phyloP scores from a whole-genome alignment of 2,329 filamentous ascomycete genomes.

The Penicillium griseofulvum region DNA sequence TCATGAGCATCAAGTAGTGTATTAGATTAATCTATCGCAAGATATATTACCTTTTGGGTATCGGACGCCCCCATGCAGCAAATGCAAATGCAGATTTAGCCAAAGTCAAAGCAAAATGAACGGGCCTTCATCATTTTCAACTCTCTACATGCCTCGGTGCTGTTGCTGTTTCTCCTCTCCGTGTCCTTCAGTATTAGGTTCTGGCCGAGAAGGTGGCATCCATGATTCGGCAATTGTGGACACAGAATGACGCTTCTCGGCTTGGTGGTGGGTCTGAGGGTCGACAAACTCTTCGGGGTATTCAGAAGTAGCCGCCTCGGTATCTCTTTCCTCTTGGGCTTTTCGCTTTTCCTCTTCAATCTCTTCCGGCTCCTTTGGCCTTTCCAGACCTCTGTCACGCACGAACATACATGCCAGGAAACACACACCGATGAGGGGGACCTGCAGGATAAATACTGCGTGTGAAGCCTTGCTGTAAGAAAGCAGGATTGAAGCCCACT shows the following conservation, averaged over 20 bases:
- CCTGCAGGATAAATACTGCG: conserved; percentile 57
- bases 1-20: background rate
- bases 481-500: conserved; percentile 44
- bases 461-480: conserved; percentile 56
- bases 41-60: conserved; percentile 6
- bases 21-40: background rate
- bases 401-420: conserved; percentile 53
- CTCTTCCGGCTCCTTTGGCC: conserved; percentile 33
- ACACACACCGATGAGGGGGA: conserved; percentile 54
- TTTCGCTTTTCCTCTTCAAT: conserved; percentile 30
- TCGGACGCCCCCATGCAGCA: conserved; percentile 11
- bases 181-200: background rate
- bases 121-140: background rate
- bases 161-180: conserved; percentile 4
- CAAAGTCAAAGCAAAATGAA: background rate
- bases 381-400: conserved; percentile 50
- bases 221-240: conserved; percentile 16
- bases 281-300: background rate
- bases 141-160: background rate
- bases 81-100: conserved; percentile 1
- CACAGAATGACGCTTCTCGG: conserved; percentile 13
- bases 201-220: conserved; percentile 12
- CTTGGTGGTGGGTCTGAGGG: background rate
- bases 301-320: conserved; percentile 14
- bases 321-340: conserved; percentile 22